Percentiles rank a stretch among this genome's conserved stretches.
These are phyloP conservation scores for Cladosporium austrohemisphaericum DNA, from an alignment of 2,329 filamentous ascomycete species.

Conservation along the genomic window DNA sequence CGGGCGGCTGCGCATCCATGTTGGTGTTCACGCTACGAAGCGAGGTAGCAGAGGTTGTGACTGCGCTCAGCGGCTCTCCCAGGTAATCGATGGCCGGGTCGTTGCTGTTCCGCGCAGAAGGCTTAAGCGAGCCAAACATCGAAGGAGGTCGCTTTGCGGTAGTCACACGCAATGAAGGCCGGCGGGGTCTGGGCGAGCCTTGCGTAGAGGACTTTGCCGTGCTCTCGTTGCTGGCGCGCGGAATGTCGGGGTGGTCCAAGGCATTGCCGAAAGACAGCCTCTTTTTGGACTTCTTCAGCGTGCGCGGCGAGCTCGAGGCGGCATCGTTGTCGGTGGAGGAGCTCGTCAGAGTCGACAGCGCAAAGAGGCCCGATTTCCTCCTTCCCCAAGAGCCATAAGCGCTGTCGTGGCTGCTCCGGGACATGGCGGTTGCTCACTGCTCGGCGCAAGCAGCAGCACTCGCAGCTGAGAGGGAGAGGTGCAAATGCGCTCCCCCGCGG, in stretches of 20 bases:
- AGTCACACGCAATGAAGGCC: slow-evolving; percentile 29
- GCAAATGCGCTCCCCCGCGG: slow-evolving; percentile 1
- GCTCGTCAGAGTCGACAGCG: slow-evolving; percentile 29
- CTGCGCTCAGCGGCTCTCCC: slow-evolving; percentile 47
- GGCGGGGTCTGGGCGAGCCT: slow-evolving; percentile 24
- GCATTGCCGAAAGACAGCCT: slow-evolving; percentile 20
- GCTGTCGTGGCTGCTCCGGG: slow-evolving; percentile 28
- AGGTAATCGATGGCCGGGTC: slow-evolving; percentile 38
- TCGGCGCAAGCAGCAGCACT: not conserved
- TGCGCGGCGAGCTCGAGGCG: slow-evolving; percentile 19
- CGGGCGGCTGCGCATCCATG: slow-evolving; percentile 22
- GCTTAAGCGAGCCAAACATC: slow-evolving; percentile 56
- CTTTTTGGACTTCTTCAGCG: slow-evolving; percentile 26
- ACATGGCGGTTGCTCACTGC: slow-evolving; percentile 18
- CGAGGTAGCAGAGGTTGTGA: slow-evolving; percentile 47
- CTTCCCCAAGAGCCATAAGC: slow-evolving; percentile 24
- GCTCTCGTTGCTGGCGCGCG: slow-evolving; percentile 21
- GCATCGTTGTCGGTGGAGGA: slow-evolving; percentile 22
- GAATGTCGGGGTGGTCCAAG: slow-evolving; percentile 24
- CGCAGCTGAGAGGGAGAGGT: not conserved
- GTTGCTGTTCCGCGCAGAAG: slow-evolving; percentile 48
- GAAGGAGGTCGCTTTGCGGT: slow-evolving; percentile 43
- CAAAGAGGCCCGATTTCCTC: slow-evolving; percentile 31
- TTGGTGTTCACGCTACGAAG: slow-evolving; percentile 39
- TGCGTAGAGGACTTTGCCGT: slow-evolving; percentile 20